Conservation (phyloP, 2,329 filamentous ascomycete species). For the Diaporthe citriasiana region DNA sequence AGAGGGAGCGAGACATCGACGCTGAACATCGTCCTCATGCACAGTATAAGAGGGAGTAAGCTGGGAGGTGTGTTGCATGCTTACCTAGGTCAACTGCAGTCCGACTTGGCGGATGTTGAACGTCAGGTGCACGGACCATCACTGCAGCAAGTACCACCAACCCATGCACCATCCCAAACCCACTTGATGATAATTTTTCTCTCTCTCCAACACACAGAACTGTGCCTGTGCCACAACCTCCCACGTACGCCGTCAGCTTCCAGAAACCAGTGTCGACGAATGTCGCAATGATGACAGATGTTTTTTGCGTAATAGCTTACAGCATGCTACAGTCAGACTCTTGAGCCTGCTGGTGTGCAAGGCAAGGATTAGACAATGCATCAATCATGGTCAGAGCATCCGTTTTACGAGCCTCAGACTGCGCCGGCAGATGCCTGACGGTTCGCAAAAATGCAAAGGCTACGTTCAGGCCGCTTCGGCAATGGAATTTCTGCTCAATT, state of each 20-base stretch:
- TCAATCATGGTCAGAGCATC: background rate
- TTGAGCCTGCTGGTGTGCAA: background rate
- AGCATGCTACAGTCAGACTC: background rate
- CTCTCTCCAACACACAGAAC: background rate
- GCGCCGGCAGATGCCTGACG: background rate
- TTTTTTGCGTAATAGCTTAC: background rate
- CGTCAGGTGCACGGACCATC: background rate
- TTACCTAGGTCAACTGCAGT: background rate
- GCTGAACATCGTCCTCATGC: no score
- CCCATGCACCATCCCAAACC: background rate
- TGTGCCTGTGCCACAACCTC: background rate
- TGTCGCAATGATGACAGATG: no score
- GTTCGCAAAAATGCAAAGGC: background rate
- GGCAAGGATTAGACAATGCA: background rate
- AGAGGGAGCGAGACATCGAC: background rate
- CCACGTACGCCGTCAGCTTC: background rate
- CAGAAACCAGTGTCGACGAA: background rate
- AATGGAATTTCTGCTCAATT: no score
- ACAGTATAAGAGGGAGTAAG: background rate
- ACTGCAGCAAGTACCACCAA: background rate
- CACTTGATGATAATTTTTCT: slow-evolving; percentile 7
- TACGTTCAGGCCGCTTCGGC: background rate
- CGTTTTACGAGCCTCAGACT: background rate
- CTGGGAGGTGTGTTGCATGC: background rate
- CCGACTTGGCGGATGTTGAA: background rate